Evolutionary conservation across 2,329 filamentous ascomycete genomes (phyloP), one percentile per base, ranked within the genome.

Genomic region (Chaetomium sp.): DNA sequence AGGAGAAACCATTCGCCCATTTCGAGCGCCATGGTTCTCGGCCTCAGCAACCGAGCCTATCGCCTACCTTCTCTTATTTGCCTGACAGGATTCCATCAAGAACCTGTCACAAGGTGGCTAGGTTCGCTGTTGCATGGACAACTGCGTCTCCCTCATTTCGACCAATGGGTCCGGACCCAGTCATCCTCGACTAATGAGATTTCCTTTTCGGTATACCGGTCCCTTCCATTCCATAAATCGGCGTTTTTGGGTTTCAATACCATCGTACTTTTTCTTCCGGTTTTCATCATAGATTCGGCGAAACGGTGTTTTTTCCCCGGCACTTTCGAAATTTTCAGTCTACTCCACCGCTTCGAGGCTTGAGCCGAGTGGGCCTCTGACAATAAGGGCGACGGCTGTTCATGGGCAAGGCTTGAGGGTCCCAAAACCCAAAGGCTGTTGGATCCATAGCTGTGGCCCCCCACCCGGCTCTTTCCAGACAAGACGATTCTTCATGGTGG

Each of bases 141-240:
- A 42, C 21, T 5, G 10, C 29, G 25, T 19, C 23, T 19, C n/a
- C 19, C 19, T 6, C 35, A 29, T 47, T 63, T 60, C 53, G 33
- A 12, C 27, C 45, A 12, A 23, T 31, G n/a, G 51, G 31, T 56
- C 25, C 38, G 57, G 54, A 60, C 35, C 63, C 60, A 31, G 60
- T 66, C 64, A 62, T 63, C 42, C 55, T 68, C 65, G 50, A 65
- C 67, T 72, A 70, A 72, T 72, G 67, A 70, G 49, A 68, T 68
- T 67, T 65, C 65, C 53, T 60, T 57, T 54, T 67, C 66, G 71
- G 72, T 72, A 73, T 73, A 74, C 64, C 70, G 70, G 64, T 71
- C 61, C 64, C 65, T 63, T 63, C 69, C 62, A 60, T 66, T 65
- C 60, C 70, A 73, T 73, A 62, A 65, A 69, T 56, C 64, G 73